Evolutionary conservation across 164 flowering plant genomes (phyloP).

Genomic region (Liquidambar formosana): DNA sequence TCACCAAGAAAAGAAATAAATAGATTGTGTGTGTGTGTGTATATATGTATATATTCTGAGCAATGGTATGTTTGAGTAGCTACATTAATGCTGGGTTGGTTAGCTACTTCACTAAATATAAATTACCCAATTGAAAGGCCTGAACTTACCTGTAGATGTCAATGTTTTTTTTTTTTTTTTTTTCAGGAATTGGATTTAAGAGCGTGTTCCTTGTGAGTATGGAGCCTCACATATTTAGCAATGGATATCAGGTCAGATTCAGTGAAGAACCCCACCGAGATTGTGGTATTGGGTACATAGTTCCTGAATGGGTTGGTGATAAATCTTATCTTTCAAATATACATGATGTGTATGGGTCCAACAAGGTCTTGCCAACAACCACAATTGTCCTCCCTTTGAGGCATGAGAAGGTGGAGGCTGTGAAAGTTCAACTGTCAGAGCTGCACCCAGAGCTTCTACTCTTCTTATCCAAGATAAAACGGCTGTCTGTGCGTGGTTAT

Average conservation of each 20-base stretch:
- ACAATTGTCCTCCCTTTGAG: slow-evolving; percentile 19
- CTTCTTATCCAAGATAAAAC: slow-evolving; percentile 24
- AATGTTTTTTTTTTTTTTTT: too few relatives aligned
- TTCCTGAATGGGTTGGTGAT: slow-evolving; percentile 22
- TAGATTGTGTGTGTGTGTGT: too few relatives aligned
- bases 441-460: slow-evolving; percentile 24
- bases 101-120: too few relatives aligned
- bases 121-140: too few relatives aligned
- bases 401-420: slow-evolving; percentile 21
- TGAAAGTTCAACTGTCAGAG: slow-evolving; percentile 15
- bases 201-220: slow-evolving; percentile 12
- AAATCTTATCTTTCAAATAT: slow-evolving; percentile 9
- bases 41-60: too few relatives aligned
- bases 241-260: slow-evolving; percentile 19
- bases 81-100: too few relatives aligned
- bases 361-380: slow-evolving; percentile 12
- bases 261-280: slow-evolving; percentile 13
- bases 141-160: too few relatives aligned
- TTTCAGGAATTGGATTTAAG: slow-evolving; percentile 18
- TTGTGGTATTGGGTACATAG: slow-evolving; percentile 22
- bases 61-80: too few relatives aligned
- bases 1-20: too few relatives aligned
- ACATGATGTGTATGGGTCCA: slow-evolving; percentile 8
- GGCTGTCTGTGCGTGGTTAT: slow-evolving; percentile 6
- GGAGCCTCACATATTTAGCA: slow-evolving; percentile 20